phyloP scores from a whole-genome alignment of 306 rosid species.

The Dryas octopetala region DNA sequence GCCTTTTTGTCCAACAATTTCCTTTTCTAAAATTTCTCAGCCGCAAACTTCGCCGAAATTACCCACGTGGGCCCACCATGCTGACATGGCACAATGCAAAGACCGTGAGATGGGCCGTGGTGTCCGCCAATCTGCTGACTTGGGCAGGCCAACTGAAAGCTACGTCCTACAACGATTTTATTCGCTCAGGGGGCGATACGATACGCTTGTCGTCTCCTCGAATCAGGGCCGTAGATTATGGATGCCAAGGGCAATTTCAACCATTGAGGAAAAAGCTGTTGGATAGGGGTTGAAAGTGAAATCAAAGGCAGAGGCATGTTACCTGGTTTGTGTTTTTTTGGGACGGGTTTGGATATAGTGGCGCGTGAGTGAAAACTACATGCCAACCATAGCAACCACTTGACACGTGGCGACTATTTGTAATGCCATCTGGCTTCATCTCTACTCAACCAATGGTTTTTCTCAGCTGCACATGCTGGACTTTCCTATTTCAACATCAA shows the following conservation, averaged over 20 bases:
- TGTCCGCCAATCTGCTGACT: conserved; percentile 19
- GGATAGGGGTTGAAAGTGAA: conserved; percentile 23
- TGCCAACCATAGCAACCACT: conserved; percentile 35
- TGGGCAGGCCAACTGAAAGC: conserved; percentile 15
- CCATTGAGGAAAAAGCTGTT: conserved; percentile 29
- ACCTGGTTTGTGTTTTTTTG: conserved; percentile 27
- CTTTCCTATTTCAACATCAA: conserved; percentile 43
- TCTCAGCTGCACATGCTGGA: conserved; percentile 45
- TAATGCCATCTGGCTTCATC: conserved; percentile 33
- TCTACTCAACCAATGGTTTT: conserved; percentile 32
- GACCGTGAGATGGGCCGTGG: conserved; percentile 9
- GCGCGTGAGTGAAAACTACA: conserved; percentile 51
- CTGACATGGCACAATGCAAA: conserved; percentile 42
- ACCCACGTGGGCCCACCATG: conserved; percentile 5
- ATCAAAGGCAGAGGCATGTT: conserved; percentile 35
- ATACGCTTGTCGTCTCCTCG: conserved; percentile 24
- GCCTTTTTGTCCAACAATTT: too few relatives aligned
- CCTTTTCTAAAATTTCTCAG: background rate
- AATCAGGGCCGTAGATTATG: conserved; percentile 13
- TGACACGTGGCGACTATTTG: conserved; percentile 31
- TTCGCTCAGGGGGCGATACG: background rate
- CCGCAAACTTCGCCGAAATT: conserved; percentile 55
- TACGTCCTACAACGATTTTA: conserved; percentile 28
- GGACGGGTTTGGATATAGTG: background rate
- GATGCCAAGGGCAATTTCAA: background rate